Evolutionary conservation across 768 basidiomycete species (phyloP), one percentile per base, ranked within the genome.

Genomic region (Leccinum variicolor): DNA sequence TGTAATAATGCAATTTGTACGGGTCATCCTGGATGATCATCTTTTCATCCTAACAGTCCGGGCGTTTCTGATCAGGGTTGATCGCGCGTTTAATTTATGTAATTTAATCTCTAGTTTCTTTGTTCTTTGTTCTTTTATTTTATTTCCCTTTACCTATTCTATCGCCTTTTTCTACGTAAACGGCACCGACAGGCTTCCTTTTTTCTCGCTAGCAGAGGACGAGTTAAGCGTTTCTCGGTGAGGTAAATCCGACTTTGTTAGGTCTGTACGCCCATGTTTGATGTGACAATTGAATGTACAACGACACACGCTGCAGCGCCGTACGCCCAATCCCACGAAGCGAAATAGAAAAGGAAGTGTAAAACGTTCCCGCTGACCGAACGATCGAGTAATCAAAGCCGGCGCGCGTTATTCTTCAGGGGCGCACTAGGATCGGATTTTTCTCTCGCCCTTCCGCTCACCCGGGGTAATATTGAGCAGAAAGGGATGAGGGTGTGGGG

Each of bases 1-100:
- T 52, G 47, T 64, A 47, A 50, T 31, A 50, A 43, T 43, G 41
- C 19, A 19, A 36, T n/a, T 34, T 25, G 17, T 41, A 51, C 25
- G 52, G 4, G 41, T 19, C 33, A 52, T 64, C 21, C n/a, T n/a
- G 25, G 14, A 49, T n/a, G 25, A 46, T 49, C 53, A 58, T 61
- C 26, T 41, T 28, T 56, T 54, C 58, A 56, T 62, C 25, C 29
- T 51, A 31, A 25, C 54, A 60, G 10, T 9, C 41, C 41, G n/a
- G 19, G 41, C 41, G 41, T 43, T 43, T 43, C 11, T 43, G 10
- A 19, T 19, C 41, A 43, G 41, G 41, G 41, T 19, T 19, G 49
- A 55, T 47, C n/a, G 55, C 13, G 6, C 11, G 6, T 26, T n/a
- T 50, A 14, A 34, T 49, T 19, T 23, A 23, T 8, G 34, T 28